Evolutionary conservation across 176 grass and related monocot genomes (phyloP).

Genomic region (Carex parvula): DNA sequence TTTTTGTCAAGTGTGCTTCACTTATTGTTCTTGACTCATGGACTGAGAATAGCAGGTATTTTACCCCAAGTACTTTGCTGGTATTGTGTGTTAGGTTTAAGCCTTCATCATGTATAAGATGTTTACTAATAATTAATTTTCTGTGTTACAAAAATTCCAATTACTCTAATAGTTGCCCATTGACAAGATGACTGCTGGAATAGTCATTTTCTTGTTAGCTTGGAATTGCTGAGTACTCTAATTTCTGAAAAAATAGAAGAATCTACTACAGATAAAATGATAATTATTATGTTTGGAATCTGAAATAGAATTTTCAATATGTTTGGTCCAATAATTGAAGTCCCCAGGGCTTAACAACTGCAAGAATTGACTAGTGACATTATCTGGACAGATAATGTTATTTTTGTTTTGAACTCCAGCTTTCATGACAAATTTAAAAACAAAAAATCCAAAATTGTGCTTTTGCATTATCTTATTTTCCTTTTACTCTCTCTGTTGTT

Average conservation of each 20-base stretch:
- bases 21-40: slow-evolving; percentile 91
- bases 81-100: background rate
- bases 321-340: background rate
- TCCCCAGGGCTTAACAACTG: background rate
- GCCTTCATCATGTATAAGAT: slow-evolving; percentile 1
- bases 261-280: background rate
- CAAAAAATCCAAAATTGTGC: background rate
- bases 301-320: background rate
- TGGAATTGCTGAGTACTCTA: slow-evolving; percentile 5
- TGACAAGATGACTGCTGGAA: background rate
- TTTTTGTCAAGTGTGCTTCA: slow-evolving; percentile 76
- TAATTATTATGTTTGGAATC: slow-evolving; percentile 8
- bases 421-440: background rate
- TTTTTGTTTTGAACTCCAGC: background rate
- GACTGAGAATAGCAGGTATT: slow-evolving; percentile 80
- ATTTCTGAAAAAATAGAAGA: background rate
- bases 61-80: background rate
- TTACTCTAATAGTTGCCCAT: background rate
- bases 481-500: background rate
- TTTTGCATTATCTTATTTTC: background rate
- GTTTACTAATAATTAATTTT: slow-evolving; percentile 4
- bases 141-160: background rate
- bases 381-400: background rate
- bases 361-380: background rate
- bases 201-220: background rate